Conservation (phyloP, 176 grass and related monocot species). For the Oryza brachyantha region DNA sequence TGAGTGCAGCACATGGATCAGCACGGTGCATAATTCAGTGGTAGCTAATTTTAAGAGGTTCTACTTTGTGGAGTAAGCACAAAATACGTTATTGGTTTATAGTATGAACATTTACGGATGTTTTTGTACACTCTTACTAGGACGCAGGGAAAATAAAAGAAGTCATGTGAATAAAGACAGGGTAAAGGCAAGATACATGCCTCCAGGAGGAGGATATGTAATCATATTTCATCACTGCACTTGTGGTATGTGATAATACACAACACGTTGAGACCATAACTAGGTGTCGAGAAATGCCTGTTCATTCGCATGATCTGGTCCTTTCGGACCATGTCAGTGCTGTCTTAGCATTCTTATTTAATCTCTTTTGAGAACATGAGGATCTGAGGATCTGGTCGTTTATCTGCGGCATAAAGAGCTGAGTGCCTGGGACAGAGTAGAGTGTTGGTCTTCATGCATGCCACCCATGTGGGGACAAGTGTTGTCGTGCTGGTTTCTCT, state of each 20-base stretch:
- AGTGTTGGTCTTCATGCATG: not conserved
- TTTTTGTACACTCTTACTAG: not conserved
- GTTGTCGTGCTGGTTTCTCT: not conserved
- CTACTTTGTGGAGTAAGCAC: not conserved
- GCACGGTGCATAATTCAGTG: conserved; percentile 18
- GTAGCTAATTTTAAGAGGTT: not conserved
- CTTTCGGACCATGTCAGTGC: conserved; percentile 23
- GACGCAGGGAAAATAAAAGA: not conserved
- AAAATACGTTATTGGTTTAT: not conserved
- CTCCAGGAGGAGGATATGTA: not conserved
- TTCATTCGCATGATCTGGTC: conserved; percentile 15
- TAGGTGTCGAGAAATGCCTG: conserved; percentile 17
- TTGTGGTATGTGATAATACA: conserved; percentile 21
- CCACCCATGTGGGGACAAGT: conserved; percentile 25
- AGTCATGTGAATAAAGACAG: not conserved
- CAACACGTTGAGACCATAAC: conserved; percentile 33
- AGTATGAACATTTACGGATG: not conserved
- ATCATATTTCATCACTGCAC: not conserved
- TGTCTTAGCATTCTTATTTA: not conserved
- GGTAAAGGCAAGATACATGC: not conserved
- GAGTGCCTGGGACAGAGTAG: not conserved
- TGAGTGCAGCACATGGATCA: conserved; percentile 1
- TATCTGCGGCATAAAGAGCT: not conserved
- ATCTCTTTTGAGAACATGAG: not conserved
- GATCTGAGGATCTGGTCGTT: conserved; percentile 8